Conservation (phyloP, 495 filamentous ascomycete species). For the Hypoxylon trugodes region DNA sequence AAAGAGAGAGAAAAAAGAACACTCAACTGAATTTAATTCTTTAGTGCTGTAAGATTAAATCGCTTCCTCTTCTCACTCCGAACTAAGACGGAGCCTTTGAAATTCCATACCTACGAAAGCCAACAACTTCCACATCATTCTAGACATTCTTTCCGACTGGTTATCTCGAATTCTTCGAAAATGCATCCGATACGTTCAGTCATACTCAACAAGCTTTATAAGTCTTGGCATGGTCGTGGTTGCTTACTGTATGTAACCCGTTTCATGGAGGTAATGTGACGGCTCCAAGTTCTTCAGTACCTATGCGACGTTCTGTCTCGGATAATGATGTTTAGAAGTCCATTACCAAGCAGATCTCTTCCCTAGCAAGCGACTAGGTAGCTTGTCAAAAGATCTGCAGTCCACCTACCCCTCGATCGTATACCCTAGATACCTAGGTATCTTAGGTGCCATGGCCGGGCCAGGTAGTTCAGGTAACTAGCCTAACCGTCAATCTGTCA, state of each 20-base stretch:
- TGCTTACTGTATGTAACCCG: conserved; percentile 44
- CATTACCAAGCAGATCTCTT: conserved; percentile 32
- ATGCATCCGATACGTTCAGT: conserved; percentile 16
- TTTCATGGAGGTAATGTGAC: conserved; percentile 38
- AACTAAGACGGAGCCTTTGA: background rate
- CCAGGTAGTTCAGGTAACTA: conserved; percentile 8
- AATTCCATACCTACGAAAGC: background rate
- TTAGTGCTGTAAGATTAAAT: background rate
- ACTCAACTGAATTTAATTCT: no score
- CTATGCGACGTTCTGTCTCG: conserved; percentile 34
- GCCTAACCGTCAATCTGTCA: conserved; percentile 18
- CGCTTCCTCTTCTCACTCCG: background rate
- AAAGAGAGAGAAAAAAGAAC: no score
- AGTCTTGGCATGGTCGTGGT: conserved; percentile 35
- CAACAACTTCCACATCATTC: conserved; percentile 4
- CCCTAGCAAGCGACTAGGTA: conserved; percentile 27
- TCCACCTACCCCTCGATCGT: conserved; percentile 21
- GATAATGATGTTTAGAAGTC: conserved; percentile 29
- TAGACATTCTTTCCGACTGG: conserved; percentile 12
- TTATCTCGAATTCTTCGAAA: conserved; percentile 15
- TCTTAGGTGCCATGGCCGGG: background rate
- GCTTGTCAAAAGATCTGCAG: conserved; percentile 31
- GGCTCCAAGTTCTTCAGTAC: conserved; percentile 39
- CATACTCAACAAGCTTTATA: conserved; percentile 36
- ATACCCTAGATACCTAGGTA: conserved; percentile 9